phyloP scores from a whole-genome alignment of 2,329 filamentous ascomycete species.

The Scedosporium boydii region DNA sequence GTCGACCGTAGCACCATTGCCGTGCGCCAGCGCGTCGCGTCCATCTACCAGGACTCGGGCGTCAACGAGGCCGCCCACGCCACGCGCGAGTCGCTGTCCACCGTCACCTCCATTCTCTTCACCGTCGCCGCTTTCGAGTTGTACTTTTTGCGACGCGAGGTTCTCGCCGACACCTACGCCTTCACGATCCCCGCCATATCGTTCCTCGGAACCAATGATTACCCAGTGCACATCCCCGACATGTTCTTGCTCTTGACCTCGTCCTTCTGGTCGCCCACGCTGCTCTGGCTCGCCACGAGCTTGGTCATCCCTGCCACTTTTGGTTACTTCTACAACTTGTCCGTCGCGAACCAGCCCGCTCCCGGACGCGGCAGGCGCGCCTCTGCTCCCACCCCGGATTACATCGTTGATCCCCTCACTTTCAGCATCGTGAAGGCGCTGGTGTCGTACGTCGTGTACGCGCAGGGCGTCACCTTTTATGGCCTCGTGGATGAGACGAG shows the following conservation, averaged over 20 bases:
- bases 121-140: slow-evolving; percentile 61
- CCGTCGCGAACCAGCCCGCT: slow-evolving; percentile 30
- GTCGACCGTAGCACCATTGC: slow-evolving; percentile 63
- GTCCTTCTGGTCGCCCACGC: slow-evolving; percentile 75
- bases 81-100: slow-evolving; percentile 62
- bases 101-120: slow-evolving; percentile 62
- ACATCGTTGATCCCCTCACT: slow-evolving; percentile 71
- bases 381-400: slow-evolving; percentile 33
- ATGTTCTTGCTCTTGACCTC: slow-evolving; percentile 67
- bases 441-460: slow-evolving; percentile 72
- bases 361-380: slow-evolving; percentile 28
- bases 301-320: slow-evolving; percentile 58
- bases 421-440: slow-evolving; percentile 87
- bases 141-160: slow-evolving; percentile 56
- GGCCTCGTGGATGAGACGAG: slow-evolving; percentile 51
- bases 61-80: slow-evolving; percentile 56
- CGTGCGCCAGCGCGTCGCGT: slow-evolving; percentile 55
- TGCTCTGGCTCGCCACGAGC: slow-evolving; percentile 67
- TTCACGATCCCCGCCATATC: slow-evolving; percentile 60
- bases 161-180: slow-evolving; percentile 63
- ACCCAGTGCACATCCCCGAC: slow-evolving; percentile 64
- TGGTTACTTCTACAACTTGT: slow-evolving; percentile 86
- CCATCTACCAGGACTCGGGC: slow-evolving; percentile 55
- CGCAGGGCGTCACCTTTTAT: slow-evolving; percentile 51
- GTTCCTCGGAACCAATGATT: slow-evolving; percentile 44